Base-by-base conservation (phyloP, 1,284 basidiomycete genomes). In the Cutaneotrichosporon sp. region DNA sequence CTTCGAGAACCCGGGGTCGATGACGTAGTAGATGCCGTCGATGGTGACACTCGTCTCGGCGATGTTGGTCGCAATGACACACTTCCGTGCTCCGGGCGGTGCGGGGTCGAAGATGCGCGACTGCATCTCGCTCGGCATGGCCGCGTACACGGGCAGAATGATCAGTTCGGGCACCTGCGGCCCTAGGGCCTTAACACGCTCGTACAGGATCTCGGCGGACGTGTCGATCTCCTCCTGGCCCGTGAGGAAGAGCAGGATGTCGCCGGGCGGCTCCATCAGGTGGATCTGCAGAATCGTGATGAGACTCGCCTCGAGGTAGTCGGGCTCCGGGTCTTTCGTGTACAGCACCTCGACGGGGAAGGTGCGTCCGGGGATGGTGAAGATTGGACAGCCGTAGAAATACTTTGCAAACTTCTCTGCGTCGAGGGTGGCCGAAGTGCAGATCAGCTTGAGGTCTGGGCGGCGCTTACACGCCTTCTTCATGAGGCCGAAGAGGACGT, bases 271-370 rank as follows among this genome's bases (percentile, higher is more conserved):
- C 70, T 97, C 94, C 50, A 94, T 96, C 6, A 97, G 82, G 71
- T 99, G 96, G 61, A 99, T 99, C 76, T 98, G 94, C 87, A 98
- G 94, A 67, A 97, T 89, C 1, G 94, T 98, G 67, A 97, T 98
- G 56, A 99, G 84, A 19, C 92, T 90, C 0, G 94, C 93, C 66
- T 98, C 96, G 55, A 99, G 83, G 75, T 98, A 98, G 75, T 99
- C 96, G n/a, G 83, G 82, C 75, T 98, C 96, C 0, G 96, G 94
- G 68, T 98, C 94, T 74, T 97, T 97, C 61, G 94, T 97, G 77
- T 98, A 97, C 19, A 98, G 79, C 38, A 91, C 83, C 75, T 99
- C 96, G 59, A 98, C 96, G 3, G 94, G 94, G 77, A 89, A 97
- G n/a, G 93, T 93, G 64, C 93, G 86, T 61, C 96, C 96, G 12